Evolutionary conservation across 1,284 basidiomycete genomes (phyloP).

Genomic region (Melampsora americana): DNA sequence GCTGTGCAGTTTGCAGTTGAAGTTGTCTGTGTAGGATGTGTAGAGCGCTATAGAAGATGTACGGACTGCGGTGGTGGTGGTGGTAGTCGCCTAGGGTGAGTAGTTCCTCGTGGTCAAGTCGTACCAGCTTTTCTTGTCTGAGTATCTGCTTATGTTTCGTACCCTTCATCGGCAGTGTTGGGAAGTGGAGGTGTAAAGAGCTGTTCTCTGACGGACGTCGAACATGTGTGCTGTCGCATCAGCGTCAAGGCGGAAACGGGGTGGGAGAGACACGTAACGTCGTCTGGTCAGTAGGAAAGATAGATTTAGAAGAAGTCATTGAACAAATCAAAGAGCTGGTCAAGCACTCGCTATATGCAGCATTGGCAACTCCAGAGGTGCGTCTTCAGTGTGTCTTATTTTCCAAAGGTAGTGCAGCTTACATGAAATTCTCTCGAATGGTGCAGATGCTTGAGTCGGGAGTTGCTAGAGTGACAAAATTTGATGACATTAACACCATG

Average conservation of each 20-base stretch:
- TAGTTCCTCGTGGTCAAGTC: not conserved
- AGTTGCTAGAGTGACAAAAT: constrained; percentile 26
- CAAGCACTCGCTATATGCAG: constrained; percentile 42
- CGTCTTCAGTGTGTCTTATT: not conserved
- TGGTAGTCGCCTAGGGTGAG: constrained; percentile 36
- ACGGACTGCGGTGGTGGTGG: constrained; percentile 43
- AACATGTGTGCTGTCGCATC: constrained; percentile 57
- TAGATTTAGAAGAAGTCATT: constrained; percentile 30
- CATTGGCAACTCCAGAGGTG: constrained; percentile 42
- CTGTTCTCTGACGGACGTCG: constrained; percentile 56
- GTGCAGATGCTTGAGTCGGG: constrained; percentile 39
- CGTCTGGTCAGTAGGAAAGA: constrained; percentile 30
- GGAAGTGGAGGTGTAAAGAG: constrained; percentile 58
- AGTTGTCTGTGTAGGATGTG: constrained; percentile 39
- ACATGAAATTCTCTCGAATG: not conserved
- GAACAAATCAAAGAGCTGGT: constrained; percentile 39
- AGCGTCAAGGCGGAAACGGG: constrained; percentile 31
- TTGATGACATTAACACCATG: constrained; percentile 41
- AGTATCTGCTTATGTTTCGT: not conserved
- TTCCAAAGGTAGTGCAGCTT: not conserved
- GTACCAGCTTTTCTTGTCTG: not conserved
- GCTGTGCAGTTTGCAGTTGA: constrained; percentile 44
- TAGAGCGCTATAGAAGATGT: constrained; percentile 29
- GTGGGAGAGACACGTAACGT: constrained; percentile 18
- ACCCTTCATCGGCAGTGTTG: constrained; percentile 53